Base-by-base conservation (phyloP, 129 eudicot genomes). In the Flaveria trinervia region DNA sequence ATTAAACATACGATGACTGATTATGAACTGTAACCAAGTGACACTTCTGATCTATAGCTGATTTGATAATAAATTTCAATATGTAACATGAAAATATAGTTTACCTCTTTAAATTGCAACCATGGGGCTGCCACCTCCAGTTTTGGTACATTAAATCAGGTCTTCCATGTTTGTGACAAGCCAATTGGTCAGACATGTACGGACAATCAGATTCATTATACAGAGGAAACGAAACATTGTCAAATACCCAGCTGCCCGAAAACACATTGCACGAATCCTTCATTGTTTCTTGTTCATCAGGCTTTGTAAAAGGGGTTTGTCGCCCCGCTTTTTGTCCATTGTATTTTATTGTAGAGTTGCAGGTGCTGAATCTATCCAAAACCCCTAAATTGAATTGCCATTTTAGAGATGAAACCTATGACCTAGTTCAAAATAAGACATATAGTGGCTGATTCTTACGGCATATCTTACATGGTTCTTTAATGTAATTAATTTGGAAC, bases 91-190 rank as follows among this genome's bases (percentile, higher is more conserved):
- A 33, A 33, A 49, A 11, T 1, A 10, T 14, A 49, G 2, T 12
- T 15, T 76, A 93, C 98, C 98, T 93, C 84, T 88, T 90, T 72
- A 93, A 75, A 80, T 88, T 80, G 80, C 98, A 93, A 76, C 82
- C 82, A 65, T 85, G 79, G 39, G 98, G 98, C 61, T 93, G 97
- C 98, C 98, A 93, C 83, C 96, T 90, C 94, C 96, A 90, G 64
- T 81, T 73, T 68, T 88, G 96, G 72, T 93, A 90, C 3, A 68
- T 88, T 72, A 79, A 83, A 84, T 93, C 98, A 56, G 84, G 81
- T 83, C 98, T 85, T 48, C 98, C 98, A 73, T 93, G 98, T 81
- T 88, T 93, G 79, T 85, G 97, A 71, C 98, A 93, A 86, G 98
- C 97, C 78, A 90, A 87, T 67, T 93, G 96, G 78, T 93, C 98